Evolutionary conservation across 164 flowering plant species (phyloP).

Genomic region (Cinnamomum chago): DNA sequence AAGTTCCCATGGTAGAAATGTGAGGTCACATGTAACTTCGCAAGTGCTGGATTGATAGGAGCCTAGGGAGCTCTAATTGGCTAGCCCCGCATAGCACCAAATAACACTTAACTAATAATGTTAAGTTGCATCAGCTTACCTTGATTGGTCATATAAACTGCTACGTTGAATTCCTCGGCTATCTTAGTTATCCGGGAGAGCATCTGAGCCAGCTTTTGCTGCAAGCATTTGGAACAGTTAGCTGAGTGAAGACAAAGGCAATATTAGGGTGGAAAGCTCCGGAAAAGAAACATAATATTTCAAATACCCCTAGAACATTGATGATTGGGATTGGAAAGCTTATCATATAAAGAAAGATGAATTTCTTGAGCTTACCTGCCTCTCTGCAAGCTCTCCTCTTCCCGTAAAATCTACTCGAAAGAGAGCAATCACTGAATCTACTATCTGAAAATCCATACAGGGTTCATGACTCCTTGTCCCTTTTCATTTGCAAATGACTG

Average conservation of each 20-base stretch:
- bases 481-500: neutral
- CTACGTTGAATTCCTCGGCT: conserved; percentile 95
- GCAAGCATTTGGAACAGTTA: conserved; percentile 19
- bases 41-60: too few relatives aligned
- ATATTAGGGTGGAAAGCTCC: too few relatives aligned
- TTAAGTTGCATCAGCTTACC: conserved; percentile 31
- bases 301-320: too few relatives aligned
- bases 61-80: too few relatives aligned
- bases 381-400: conserved; percentile 97
- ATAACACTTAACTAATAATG: neutral
- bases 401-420: conserved; percentile 98
- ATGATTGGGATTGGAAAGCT: neutral
- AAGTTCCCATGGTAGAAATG: neutral
- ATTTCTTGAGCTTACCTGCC: conserved; percentile 50
- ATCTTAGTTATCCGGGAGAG: conserved; percentile 86
- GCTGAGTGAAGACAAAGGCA: too few relatives aligned
- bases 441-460: conserved; percentile 47
- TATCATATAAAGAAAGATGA: neutral
- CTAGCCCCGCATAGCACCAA: neutral
- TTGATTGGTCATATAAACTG: conserved; percentile 98
- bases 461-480: neutral
- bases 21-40: too few relatives aligned
- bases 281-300: too few relatives aligned
- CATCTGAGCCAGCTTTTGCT: conserved; percentile 99
- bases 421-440: conserved; percentile 93